A percentile compares a stretch with the other conserved stretches of the same genome.
Evolutionary conservation across 2,329 filamentous ascomycete species (phyloP).

Genomic region (Ramularia collo-cygni): DNA sequence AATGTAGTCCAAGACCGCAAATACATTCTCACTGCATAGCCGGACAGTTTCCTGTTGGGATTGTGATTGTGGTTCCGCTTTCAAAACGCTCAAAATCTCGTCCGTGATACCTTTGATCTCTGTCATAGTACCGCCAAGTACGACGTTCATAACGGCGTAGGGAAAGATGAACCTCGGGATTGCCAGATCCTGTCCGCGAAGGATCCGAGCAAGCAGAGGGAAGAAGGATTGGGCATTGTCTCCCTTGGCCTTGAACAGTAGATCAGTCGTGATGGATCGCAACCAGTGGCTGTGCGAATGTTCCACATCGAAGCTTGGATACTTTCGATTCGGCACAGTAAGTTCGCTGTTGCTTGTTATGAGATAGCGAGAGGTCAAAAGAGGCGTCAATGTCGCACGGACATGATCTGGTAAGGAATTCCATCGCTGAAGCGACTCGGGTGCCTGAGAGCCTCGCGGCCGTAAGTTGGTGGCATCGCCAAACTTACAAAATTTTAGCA

Average conservation of each 20-base stretch:
- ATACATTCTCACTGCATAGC: constrained; percentile 86
- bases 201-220: constrained; percentile 70
- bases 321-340: constrained; percentile 37
- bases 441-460: constrained; percentile 49
- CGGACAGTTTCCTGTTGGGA: constrained; percentile 67
- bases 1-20: constrained; percentile 83
- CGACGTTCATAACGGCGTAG: constrained; percentile 75
- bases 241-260: constrained; percentile 71
- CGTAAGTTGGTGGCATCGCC: constrained; percentile 48
- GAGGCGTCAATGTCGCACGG: constrained; percentile 78
- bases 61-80: constrained; percentile 50
- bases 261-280: constrained; percentile 68
- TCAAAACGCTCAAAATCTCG: constrained; percentile 71
- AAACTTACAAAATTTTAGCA: constrained; percentile 72
- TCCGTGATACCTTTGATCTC: constrained; percentile 59
- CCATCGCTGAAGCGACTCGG: constrained; percentile 67
- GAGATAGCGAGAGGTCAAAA: constrained; percentile 75
- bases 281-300: constrained; percentile 77
- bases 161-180: constrained; percentile 86
- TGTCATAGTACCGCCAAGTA: constrained; percentile 62
- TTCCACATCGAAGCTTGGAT: constrained; percentile 68
- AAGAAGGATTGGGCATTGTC: constrained; percentile 71
- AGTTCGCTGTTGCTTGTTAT: constrained; percentile 44
- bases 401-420: constrained; percentile 67
- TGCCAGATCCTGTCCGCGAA: constrained; percentile 76